Evolutionary conservation across 2,329 filamentous ascomycete genomes (phyloP).

Genomic region (Clarireedia hainanense): DNA sequence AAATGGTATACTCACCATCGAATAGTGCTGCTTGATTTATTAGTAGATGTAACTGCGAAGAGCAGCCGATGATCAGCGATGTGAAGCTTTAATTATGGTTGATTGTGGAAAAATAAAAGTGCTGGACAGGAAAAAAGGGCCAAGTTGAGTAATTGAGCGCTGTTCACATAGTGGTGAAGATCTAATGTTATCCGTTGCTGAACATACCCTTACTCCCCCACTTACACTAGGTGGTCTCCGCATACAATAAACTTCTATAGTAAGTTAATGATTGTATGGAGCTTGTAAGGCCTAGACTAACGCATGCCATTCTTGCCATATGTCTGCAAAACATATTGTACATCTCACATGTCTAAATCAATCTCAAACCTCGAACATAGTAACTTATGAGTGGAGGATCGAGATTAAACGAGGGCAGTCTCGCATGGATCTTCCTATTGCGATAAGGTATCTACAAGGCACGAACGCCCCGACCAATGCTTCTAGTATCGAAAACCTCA

Average conservation of each 20-base stretch:
- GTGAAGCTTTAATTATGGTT: no score
- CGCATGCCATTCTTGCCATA: no score
- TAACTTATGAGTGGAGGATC: neutral
- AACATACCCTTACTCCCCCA: conserved; percentile 4
- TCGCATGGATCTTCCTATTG: neutral
- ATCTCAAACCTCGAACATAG: neutral
- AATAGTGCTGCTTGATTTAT: no score
- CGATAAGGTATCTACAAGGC: conserved; percentile 19
- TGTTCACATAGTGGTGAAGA: neutral
- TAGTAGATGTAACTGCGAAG: no score
- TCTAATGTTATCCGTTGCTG: neutral
- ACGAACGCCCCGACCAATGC: conserved; percentile 61
- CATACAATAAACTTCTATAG: neutral
- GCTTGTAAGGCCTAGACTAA: neutral
- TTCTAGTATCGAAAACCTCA: conserved; percentile 68
- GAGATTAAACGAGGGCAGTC: neutral
- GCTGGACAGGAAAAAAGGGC: neutral
- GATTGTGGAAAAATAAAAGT: neutral
- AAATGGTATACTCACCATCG: neutral
- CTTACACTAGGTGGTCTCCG: neutral
- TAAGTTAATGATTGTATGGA: conserved; percentile 1
- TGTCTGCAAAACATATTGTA: no score
- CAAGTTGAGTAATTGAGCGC: neutral
- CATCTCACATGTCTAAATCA: neutral
- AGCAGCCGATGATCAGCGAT: no score